Percentiles rank a stretch among this genome's conserved stretches.
Evolutionary conservation across 1,284 basidiomycete species (phyloP).

Genomic region (Cutaneotrichosporon sp.): DNA sequence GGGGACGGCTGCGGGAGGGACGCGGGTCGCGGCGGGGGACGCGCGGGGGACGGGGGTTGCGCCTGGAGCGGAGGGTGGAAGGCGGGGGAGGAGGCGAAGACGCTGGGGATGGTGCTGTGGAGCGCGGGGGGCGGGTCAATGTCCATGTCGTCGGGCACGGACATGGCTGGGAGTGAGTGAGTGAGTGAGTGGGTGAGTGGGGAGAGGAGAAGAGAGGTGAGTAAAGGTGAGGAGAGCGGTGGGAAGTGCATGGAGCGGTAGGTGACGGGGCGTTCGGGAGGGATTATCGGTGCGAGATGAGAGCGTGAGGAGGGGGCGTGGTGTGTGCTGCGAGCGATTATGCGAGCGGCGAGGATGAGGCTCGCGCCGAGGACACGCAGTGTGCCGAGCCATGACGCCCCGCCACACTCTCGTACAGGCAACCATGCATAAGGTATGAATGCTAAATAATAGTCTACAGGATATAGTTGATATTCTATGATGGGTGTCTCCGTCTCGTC

Average conservation of each 20-base stretch:
- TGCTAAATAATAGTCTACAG: conserved; percentile 1
- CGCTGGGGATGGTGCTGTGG: not conserved
- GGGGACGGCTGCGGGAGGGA: no score
- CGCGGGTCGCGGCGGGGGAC: no score
- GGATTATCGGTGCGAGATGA: not conserved
- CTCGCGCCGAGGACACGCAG: no score
- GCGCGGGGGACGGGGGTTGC: no score
- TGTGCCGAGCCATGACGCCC: no score
- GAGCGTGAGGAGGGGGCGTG: not conserved
- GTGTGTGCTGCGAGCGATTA: not conserved
- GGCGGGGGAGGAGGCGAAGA: not conserved
- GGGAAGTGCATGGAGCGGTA: not conserved
- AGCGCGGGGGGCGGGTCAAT: not conserved
- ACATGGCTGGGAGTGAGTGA: not conserved
- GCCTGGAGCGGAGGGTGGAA: not conserved
- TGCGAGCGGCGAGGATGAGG: no score
- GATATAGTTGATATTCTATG: conserved; percentile 1
- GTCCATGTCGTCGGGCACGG: not conserved
- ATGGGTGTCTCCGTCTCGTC: no score
- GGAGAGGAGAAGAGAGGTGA: not conserved
- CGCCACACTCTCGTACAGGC: not conserved
- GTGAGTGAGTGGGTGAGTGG: not conserved
- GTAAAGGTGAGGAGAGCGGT: not conserved
- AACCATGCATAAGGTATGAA: not conserved
- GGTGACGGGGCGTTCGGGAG: not conserved